A percentile compares a stretch with the other conserved stretches of the same genome.
phyloP scores from a whole-genome alignment of 306 rosid genomes.

The Castanospermum australe region DNA sequence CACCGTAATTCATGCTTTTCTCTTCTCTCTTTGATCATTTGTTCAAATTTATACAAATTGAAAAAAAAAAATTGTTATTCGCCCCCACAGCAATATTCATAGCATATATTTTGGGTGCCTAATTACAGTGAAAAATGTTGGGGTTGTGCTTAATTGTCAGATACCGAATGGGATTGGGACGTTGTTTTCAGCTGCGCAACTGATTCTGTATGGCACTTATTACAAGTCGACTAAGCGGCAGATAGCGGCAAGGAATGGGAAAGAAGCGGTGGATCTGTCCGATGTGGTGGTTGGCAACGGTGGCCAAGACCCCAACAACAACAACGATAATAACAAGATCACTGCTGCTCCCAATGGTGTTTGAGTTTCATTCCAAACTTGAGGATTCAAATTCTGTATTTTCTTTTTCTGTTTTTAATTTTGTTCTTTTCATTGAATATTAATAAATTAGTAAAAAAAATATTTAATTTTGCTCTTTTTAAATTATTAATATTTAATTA shows the following conservation, averaged over 20 bases:
- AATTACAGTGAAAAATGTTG: too few relatives aligned
- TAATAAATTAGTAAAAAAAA: too few relatives aligned
- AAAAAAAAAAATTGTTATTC: too few relatives aligned
- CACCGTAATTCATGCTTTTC: slow-evolving; percentile 21
- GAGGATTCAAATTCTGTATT: too few relatives aligned
- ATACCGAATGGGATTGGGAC: slow-evolving; percentile 81
- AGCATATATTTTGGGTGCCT: too few relatives aligned
- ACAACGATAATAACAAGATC: slow-evolving; percentile 15
- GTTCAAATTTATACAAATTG: not conserved
- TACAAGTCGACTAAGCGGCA: slow-evolving; percentile 65
- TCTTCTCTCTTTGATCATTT: not conserved
- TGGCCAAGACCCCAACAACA: not conserved
- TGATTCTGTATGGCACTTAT: slow-evolving; percentile 66
- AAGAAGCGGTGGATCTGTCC: slow-evolving; percentile 33
- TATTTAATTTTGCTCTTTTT: too few relatives aligned
- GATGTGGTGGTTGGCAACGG: slow-evolving; percentile 36
- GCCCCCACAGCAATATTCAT: too few relatives aligned
- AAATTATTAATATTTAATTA: too few relatives aligned
- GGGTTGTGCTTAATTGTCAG: slow-evolving; percentile 33
- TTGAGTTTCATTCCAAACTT: too few relatives aligned
- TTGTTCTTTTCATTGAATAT: too few relatives aligned
- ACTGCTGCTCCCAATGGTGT: not conserved
- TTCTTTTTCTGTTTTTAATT: too few relatives aligned
- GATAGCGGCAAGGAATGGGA: slow-evolving; percentile 47
- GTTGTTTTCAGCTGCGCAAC: slow-evolving; percentile 51